A percentile compares a stretch with the other conserved stretches of the same genome.
Conservation (phyloP, 352 stramenopile species). For the Phytophthora quininea region DNA sequence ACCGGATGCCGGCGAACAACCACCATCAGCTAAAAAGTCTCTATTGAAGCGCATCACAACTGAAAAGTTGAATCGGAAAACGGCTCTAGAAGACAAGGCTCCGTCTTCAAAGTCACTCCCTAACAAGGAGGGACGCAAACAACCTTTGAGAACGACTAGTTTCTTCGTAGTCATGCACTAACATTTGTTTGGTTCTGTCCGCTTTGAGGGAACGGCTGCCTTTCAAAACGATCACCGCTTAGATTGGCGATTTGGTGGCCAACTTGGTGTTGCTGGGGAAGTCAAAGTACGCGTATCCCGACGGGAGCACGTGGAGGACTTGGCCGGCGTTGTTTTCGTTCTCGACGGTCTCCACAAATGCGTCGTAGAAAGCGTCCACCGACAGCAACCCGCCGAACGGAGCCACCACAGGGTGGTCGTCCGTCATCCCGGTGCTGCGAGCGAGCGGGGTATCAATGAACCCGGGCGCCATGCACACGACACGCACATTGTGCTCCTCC, state of each 20-base stretch:
- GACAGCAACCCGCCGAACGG: conserved; percentile 20
- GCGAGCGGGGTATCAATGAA: conserved; percentile 62
- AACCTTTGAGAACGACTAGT: no score
- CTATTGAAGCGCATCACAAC: conserved; percentile 14
- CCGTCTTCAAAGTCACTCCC: conserved; percentile 13
- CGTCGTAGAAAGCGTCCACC: conserved; percentile 14
- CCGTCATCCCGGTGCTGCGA: conserved; percentile 22
- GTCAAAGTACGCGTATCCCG: conserved; percentile 7
- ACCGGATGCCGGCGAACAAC: neutral
- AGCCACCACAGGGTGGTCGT: conserved; percentile 25
- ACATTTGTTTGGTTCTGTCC: no score
- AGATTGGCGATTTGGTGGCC: neutral
- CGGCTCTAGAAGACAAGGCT: conserved; percentile 4
- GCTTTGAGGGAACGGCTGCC: no score
- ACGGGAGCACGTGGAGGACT: conserved; percentile 9
- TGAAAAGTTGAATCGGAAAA: conserved; percentile 14
- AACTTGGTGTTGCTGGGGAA: conserved; percentile 3
- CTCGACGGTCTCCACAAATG: conserved; percentile 18
- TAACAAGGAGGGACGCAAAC: no score
- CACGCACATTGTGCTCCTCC: conserved; percentile 53
- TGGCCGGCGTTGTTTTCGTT: conserved; percentile 18
- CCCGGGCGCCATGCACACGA: conserved; percentile 44
- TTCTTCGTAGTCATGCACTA: no score
- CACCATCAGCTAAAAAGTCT: conserved; percentile 3
- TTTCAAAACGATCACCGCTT: no score